These are phyloP conservation scores for Pseudogymnoascus sp. DNA, from an alignment of 2,329 filamentous ascomycete species.

Conservation along the genomic window DNA sequence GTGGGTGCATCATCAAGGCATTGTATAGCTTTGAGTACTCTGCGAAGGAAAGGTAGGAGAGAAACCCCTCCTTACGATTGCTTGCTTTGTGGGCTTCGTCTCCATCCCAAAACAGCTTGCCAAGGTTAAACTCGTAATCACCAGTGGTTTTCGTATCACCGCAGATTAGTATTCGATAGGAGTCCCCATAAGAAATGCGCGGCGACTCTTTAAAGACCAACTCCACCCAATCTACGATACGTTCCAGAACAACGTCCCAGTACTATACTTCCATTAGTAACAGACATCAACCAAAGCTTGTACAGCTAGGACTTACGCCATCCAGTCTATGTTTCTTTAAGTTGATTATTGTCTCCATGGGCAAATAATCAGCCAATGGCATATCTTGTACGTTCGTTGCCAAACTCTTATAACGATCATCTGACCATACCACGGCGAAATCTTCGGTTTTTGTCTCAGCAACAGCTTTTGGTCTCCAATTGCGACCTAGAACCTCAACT, in stretches of 20 bases:
- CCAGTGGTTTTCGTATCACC: neutral
- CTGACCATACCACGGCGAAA: neutral
- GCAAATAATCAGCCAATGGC: neutral
- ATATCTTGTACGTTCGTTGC: neutral
- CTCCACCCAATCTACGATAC: neutral
- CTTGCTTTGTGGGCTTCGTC: neutral
- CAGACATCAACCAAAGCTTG: neutral
- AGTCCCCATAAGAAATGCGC: neutral
- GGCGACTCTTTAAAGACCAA: neutral
- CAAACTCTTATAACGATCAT: neutral
- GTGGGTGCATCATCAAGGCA: neutral
- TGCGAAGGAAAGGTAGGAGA: neutral
- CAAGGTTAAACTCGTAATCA: neutral
- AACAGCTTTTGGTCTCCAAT: neutral
- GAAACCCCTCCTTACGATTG: neutral
- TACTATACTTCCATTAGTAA: neutral
- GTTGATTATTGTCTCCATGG: neutral
- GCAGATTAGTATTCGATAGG: neutral
- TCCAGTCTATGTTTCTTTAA: neutral
- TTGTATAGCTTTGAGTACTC: neutral
- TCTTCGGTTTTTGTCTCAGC: neutral
- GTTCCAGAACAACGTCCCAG: neutral
- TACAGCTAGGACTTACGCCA: neutral
- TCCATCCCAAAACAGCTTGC: neutral
- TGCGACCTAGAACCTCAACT: neutral